Conservation (phyloP, 2,329 filamentous ascomycete genomes). For the Mariannaea elegans region DNA sequence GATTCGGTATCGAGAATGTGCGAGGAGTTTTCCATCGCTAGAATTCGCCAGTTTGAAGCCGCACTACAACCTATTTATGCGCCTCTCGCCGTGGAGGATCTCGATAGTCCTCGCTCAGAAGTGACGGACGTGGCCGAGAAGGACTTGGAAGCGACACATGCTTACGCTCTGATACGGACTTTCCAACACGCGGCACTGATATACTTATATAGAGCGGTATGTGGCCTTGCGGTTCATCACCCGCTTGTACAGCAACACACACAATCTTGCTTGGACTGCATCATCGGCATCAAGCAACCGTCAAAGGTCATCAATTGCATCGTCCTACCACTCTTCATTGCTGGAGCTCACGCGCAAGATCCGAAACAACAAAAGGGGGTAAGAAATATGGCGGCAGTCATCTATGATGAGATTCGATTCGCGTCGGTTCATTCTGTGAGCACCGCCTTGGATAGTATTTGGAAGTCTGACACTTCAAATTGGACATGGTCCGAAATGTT, state of each 20-base stretch:
- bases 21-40: slow-evolving; percentile 39
- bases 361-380: slow-evolving; percentile 39
- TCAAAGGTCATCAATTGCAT: slow-evolving; percentile 51
- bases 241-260: slow-evolving; percentile 52
- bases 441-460: slow-evolving; percentile 33
- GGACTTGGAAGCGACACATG: slow-evolving; percentile 44
- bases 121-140: slow-evolving; percentile 5
- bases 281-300: slow-evolving; percentile 46
- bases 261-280: slow-evolving; percentile 46
- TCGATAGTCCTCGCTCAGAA: slow-evolving; percentile 13
- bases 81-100: slow-evolving; percentile 37
- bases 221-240: slow-evolving; percentile 49
- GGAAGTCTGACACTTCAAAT: slow-evolving; percentile 25
- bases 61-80: slow-evolving; percentile 40
- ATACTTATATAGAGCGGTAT: slow-evolving; percentile 54
- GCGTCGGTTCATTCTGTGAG: slow-evolving; percentile 49
- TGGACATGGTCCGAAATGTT: slow-evolving; percentile 39
- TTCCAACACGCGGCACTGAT: slow-evolving; percentile 54
- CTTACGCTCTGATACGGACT: slow-evolving; percentile 48
- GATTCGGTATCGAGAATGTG: slow-evolving; percentile 27
- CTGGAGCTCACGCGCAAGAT: slow-evolving; percentile 46
- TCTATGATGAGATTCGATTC: slow-evolving; percentile 46
- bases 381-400: slow-evolving; percentile 27
- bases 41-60: slow-evolving; percentile 41
- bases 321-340: slow-evolving; percentile 49